phyloP scores from a whole-genome alignment of 2,329 filamentous ascomycete species.

The Xylariaceae sp. region DNA sequence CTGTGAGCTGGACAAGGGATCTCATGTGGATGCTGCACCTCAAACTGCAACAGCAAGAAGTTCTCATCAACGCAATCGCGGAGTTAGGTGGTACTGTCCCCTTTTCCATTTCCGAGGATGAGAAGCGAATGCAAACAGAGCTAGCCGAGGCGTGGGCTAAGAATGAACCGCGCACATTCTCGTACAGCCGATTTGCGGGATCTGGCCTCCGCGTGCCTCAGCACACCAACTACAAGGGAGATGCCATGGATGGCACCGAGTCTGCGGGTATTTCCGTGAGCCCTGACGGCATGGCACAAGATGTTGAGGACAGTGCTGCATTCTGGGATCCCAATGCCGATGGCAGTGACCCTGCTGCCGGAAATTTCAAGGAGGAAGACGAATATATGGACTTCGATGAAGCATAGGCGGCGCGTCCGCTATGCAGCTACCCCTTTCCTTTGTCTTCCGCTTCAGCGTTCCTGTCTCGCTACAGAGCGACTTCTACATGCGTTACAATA shows the following conservation, averaged over 20 bases:
- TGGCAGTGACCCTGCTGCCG: constrained; percentile 58
- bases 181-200: constrained; percentile 77
- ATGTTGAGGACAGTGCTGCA: constrained; percentile 47
- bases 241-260: constrained; percentile 54
- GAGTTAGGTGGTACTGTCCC: constrained; percentile 71
- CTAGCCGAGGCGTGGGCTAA: constrained; percentile 80
- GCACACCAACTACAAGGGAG: constrained; percentile 86
- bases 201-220: constrained; percentile 86
- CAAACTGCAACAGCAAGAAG: constrained; percentile 83
- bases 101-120: constrained; percentile 82
- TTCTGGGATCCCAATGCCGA: constrained; percentile 70
- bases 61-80: constrained; percentile 70
- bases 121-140: constrained; percentile 92
- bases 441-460: constrained; percentile 14
- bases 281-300: constrained; percentile 44
- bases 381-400: constrained; percentile 52
- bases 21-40: constrained; percentile 94
- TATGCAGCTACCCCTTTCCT: constrained; percentile 5
- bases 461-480: constrained; percentile 10
- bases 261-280: constrained; percentile 46
- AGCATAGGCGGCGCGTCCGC: constrained; percentile 5
- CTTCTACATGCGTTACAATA: constrained; percentile 13
- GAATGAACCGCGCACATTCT: constrained; percentile 69
- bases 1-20: constrained; percentile 94
- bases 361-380: constrained; percentile 90